Conservation (phyloP, 140 eudicot genomes). For the Senecio squalidus region DNA sequence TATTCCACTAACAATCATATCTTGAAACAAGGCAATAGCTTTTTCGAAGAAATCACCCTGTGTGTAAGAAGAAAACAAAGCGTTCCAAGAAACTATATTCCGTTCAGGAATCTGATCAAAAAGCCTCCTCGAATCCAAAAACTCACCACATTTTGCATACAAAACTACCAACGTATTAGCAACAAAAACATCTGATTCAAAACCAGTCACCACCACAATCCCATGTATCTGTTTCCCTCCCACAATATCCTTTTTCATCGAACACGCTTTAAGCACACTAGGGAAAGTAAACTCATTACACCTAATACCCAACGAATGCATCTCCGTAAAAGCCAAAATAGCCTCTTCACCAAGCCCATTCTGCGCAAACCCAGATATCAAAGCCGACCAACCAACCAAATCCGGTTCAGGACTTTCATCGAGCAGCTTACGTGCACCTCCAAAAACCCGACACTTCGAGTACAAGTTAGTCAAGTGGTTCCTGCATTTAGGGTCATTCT, state of each 20-base stretch:
- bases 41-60: slow-evolving; percentile 41
- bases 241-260: slow-evolving; percentile 49
- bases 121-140: slow-evolving; percentile 60
- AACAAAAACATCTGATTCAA: slow-evolving; percentile 69
- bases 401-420: slow-evolving; percentile 84
- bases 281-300: slow-evolving; percentile 83
- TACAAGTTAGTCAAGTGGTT: slow-evolving; percentile 67
- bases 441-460: slow-evolving; percentile 47
- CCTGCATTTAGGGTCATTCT: slow-evolving; percentile 30
- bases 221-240: slow-evolving; percentile 75
- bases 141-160: slow-evolving; percentile 66
- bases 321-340: slow-evolving; percentile 46
- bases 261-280: slow-evolving; percentile 81
- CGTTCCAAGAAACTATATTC: slow-evolving; percentile 90
- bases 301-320: slow-evolving; percentile 57
- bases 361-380: slow-evolving; percentile 76
- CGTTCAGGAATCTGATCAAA: slow-evolving; percentile 65
- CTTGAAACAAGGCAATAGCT: slow-evolving; percentile 61
- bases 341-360: slow-evolving; percentile 59
- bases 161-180: slow-evolving; percentile 71
- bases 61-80: slow-evolving; percentile 63
- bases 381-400: slow-evolving; percentile 89
- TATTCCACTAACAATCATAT: slow-evolving; percentile 56
- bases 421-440: slow-evolving; percentile 59
- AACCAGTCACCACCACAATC: slow-evolving; percentile 61